Evolutionary conservation across 352 stramenopile species (phyloP).

Genomic region (Paralagenidium karlingii): DNA sequence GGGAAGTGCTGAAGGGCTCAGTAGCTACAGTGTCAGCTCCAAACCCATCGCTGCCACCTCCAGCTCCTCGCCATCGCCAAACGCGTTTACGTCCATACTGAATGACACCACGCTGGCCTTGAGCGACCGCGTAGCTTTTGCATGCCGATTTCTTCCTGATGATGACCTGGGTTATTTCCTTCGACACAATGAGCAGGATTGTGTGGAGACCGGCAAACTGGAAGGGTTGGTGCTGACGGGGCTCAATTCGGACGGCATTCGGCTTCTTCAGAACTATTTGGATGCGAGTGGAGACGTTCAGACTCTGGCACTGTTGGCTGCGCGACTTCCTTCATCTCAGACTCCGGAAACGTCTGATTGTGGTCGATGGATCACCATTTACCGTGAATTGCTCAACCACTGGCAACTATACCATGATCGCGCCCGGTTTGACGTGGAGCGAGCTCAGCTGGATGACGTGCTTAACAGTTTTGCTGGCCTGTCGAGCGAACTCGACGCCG

Average conservation of each 20-base stretch:
- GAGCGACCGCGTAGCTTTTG: slow-evolving; percentile 85
- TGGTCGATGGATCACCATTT: slow-evolving; percentile 90
- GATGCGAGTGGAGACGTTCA: slow-evolving; percentile 86
- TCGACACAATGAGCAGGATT: slow-evolving; percentile 61
- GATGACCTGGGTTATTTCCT: slow-evolving; percentile 82
- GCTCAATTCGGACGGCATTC: slow-evolving; percentile 66
- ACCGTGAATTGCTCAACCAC: slow-evolving; percentile 87
- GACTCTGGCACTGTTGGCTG: slow-evolving; percentile 79
- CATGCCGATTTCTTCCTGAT: slow-evolving; percentile 80
- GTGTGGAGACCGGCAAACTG: slow-evolving; percentile 68
- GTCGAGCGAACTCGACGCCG: slow-evolving; percentile 24
- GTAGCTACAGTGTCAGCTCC: too few relatives aligned
- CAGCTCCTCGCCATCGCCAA: slow-evolving; percentile 8
- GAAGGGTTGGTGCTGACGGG: slow-evolving; percentile 87
- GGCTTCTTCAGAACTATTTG: slow-evolving; percentile 85
- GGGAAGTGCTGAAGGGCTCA: slow-evolving; percentile 49
- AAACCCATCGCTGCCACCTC: slow-evolving; percentile 4
- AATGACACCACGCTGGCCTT: slow-evolving; percentile 77
- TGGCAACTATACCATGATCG: slow-evolving; percentile 90
- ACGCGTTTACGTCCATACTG: slow-evolving; percentile 66
- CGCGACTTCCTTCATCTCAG: slow-evolving; percentile 49
- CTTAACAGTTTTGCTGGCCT: slow-evolving; percentile 67
- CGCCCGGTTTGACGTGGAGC: slow-evolving; percentile 87
- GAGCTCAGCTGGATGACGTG: slow-evolving; percentile 79
- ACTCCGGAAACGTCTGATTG: slow-evolving; percentile 34